phyloP scores from a whole-genome alignment of 176 grass and related monocot genomes.

The Oryza officinalis region DNA sequence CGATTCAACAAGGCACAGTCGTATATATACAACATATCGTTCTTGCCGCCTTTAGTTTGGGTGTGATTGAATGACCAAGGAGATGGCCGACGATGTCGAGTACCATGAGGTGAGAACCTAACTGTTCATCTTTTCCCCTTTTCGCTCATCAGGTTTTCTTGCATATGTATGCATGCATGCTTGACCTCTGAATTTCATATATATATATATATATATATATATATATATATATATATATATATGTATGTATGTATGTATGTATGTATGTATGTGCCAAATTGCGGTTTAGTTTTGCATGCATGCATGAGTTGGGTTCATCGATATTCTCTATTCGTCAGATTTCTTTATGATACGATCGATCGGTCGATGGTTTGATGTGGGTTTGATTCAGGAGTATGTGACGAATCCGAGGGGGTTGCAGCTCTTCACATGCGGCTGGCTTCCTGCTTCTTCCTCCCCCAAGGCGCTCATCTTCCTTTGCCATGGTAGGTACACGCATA shows the following conservation, averaged over 20 bases:
- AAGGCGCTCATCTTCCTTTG: conserved; percentile 97
- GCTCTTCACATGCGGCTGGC: conserved; percentile 92
- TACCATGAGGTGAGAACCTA: conserved; percentile 71
- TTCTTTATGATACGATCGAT: not conserved
- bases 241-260: too few relatives aligned
- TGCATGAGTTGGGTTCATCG: too few relatives aligned
- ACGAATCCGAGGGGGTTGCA: conserved; percentile 65
- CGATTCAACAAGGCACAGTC: not conserved
- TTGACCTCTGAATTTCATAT: too few relatives aligned
- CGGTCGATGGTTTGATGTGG: not conserved
- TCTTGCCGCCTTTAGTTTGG: not conserved
- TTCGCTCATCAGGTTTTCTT: not conserved
- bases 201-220: too few relatives aligned
- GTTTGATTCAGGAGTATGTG: conserved; percentile 64
- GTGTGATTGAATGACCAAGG: not conserved
- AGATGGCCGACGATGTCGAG: conserved; percentile 58
- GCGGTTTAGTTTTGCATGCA: too few relatives aligned
- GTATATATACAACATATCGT: not conserved
- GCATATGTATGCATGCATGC: not conserved
- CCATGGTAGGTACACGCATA: conserved; percentile 65
- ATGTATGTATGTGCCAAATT: too few relatives aligned
- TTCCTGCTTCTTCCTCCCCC: conserved; percentile 58
- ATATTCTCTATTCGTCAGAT: too few relatives aligned
- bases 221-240: too few relatives aligned
- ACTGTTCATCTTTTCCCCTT: not conserved